Base-by-base conservation (phyloP, 179 eudicot species). In the Spinacia oleracea region DNA sequence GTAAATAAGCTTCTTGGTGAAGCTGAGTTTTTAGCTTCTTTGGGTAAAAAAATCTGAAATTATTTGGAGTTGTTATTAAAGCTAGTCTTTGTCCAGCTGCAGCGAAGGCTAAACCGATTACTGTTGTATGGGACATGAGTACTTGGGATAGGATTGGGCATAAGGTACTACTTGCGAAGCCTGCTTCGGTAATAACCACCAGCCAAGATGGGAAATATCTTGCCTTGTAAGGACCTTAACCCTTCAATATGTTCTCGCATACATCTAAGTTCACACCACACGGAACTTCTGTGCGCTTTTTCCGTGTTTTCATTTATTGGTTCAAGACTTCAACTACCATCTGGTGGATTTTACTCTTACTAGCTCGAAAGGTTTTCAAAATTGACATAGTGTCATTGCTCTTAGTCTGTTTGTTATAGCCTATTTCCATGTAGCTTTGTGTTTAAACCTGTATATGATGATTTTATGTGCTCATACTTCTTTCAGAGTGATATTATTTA, bases 201-300 rank as follows among this genome's bases (percentile, higher is more conserved):
- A 96, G 99, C 84, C 58, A 83, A 82, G 99, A 96, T 76, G 99
- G 98, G 84, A 96, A 96, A 81, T 96, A 96, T 86, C 93, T 96
- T 86, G 97, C 98, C 71, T 81, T 84, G 99, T 96, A 90, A 93
- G 94, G 74, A 51, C 80, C 69, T 60, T 31, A 38, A 45, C 50
- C 42, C 82, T 74, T 53, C 29, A 3, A 40, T 60, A 59, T 27
- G 51, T 29, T 73, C 11, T 59, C 53, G 2, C 77, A 46, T 80
- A 20, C 75, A 58, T 31, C 56, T 62, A 71, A 71, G 38, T 18
- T 42, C 40, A 20, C 27, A 12, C 50, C 51, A 25, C 23, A 55
- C 48, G 32, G 6, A 23, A 32, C 25, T 38, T 25, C 25, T 45
- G 21, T 79, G 60, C n/a, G 50, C n/a, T 60, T 72, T 60, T 72